These are phyloP conservation scores for Paramarasmius palmivorus DNA, from an alignment of 1,284 basidiomycete genomes.

Conservation along the genomic window DNA sequence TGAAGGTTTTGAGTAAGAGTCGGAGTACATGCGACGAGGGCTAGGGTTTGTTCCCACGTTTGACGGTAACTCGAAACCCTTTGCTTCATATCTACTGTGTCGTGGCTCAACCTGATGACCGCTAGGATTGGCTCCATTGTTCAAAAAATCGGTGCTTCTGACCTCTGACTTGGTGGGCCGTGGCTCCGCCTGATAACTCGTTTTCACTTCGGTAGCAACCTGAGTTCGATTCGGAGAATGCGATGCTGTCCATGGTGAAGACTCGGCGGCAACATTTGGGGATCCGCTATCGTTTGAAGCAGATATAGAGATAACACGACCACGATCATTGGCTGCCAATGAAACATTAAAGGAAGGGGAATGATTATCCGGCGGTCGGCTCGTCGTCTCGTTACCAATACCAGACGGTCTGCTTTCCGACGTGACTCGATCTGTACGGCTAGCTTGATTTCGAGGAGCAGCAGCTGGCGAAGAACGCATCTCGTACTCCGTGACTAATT, in stretches of 20 bases:
- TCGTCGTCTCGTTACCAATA: too few species aligned
- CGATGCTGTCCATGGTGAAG: not conserved
- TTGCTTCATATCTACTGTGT: too few species aligned
- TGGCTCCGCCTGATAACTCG: too few species aligned
- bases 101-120: too few species aligned
- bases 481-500: slow-evolving; percentile 25
- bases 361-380: not conserved
- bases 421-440: not conserved
- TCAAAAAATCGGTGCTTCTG: too few species aligned
- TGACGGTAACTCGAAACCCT: too few species aligned
- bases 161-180: too few species aligned
- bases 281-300: slow-evolving; percentile 13
- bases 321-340: slow-evolving; percentile 10
- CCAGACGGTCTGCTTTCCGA: not conserved
- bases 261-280: not conserved
- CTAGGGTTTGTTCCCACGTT: too few species aligned
- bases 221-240: not conserved
- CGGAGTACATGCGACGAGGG: too few species aligned
- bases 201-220: not conserved
- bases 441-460: not conserved
- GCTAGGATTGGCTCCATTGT: too few species aligned
- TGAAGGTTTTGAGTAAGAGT: too few species aligned
- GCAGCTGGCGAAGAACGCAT: slow-evolving; percentile 15
- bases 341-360: slow-evolving; percentile 15
- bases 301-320: slow-evolving; percentile 13